Percentiles rank a stretch among this genome's conserved stretches.
These are phyloP conservation scores for Malus sieversii DNA, from an alignment of 306 rosid species.

Conservation along the genomic window DNA sequence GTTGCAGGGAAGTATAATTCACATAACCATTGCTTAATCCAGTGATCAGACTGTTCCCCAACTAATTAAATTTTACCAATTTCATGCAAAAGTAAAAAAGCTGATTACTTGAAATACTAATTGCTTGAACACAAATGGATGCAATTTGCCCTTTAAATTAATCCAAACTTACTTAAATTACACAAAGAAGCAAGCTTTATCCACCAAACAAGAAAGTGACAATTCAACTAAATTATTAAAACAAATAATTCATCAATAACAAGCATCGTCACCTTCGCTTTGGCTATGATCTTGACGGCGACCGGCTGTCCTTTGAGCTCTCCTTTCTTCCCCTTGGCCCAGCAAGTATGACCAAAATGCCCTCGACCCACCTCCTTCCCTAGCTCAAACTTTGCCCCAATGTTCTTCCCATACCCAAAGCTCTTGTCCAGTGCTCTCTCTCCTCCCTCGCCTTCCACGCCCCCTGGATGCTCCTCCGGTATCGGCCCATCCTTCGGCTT, in stretches of 20 bases:
- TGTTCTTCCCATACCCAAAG: constrained; percentile 78
- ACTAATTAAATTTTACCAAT: not conserved
- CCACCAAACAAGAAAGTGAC: not conserved
- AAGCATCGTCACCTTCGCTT: constrained; percentile 57
- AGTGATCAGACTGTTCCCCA: not conserved
- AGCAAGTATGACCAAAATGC: constrained; percentile 94
- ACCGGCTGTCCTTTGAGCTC: constrained; percentile 79
- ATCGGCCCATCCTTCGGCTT: constrained; percentile 68
- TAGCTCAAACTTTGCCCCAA: constrained; percentile 73
- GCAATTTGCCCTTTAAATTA: not conserved
- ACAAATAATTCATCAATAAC: not conserved
- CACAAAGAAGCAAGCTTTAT: not conserved
- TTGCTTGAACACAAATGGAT: not conserved
- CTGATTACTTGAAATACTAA: not conserved
- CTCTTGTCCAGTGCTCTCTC: constrained; percentile 77
- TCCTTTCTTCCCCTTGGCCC: constrained; percentile 84
- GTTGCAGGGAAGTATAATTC: constrained; percentile 7
- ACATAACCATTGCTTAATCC: not conserved
- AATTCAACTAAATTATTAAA: not conserved
- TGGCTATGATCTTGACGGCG: constrained; percentile 91
- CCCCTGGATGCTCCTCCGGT: constrained; percentile 64
- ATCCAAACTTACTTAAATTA: not conserved
- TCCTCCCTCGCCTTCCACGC: constrained; percentile 28
- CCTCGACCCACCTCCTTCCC: constrained; percentile 96
- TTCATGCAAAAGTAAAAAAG: not conserved